Evolutionary conservation across 2,329 filamentous ascomycete genomes (phyloP), one percentile per base, ranked within the genome.

Genomic region (Cadophora sp.): DNA sequence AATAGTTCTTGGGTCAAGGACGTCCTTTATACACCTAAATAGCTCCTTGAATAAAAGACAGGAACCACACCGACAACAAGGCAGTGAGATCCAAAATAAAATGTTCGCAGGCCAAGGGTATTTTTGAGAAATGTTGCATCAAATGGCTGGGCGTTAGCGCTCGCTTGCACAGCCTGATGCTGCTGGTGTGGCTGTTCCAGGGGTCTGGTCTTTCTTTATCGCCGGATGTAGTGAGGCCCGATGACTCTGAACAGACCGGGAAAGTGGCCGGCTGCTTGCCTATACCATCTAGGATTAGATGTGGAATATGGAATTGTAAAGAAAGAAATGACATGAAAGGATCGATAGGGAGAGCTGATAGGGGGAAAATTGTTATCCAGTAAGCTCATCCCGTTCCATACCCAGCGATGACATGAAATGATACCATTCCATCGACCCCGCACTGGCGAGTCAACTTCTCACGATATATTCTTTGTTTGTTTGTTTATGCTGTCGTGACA

Each of bases 101-200:
- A 29, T 22, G 9, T 48, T 22, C 31, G 26, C 37, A 55, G 24
- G 37, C 24, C 31, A n/a, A 48, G 31, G 34, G 14, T 64, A 58
- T 64, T 59, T 61, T 66, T 43, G 55, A 66, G 40, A 51, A 50
- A 66, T 66, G 31, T 31, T 48, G 50, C 31, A 56, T 26, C 27
- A 58, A 58, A 37, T 58, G 22, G 58, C 55, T 62, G 50, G 64
- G 59, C 46, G 64, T 46, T 56, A 62, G 64, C 64, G 51, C 64
- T 43, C 46, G 37, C 43, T 27, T 60, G 64, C 58, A 62, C 64
- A 61, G 64, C 64, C 64, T 66, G 64, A 16, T 53, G 56, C n/a
- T 26, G 22, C 5, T 43, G 11, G 27, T 61, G 63, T 65, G 63
- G 63, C 63, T 65, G 19, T 16, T 46, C 46, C 59, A 62, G 59